phyloP scores from a whole-genome alignment of 495 filamentous ascomycete genomes.

The Penicilliopsis zonata region DNA sequence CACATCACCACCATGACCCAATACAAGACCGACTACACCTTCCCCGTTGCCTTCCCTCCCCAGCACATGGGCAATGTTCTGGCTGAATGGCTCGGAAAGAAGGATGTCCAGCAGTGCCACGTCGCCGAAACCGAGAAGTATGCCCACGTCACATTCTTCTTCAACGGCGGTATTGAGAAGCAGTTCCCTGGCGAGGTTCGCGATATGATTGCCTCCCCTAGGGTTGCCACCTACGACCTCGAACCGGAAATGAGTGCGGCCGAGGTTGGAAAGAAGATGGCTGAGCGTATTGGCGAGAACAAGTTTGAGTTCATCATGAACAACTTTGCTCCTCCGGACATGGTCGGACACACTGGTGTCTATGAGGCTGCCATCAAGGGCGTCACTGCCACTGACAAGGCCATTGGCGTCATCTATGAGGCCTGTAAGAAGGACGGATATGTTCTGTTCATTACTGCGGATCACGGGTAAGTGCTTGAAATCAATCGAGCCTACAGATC shows the following conservation, averaged over 20 bases:
- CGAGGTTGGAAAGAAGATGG: conserved; percentile 75
- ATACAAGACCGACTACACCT: conserved; percentile 93
- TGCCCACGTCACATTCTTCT: conserved; percentile 98
- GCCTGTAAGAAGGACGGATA: conserved; percentile 88
- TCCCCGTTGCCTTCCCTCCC: conserved; percentile 85
- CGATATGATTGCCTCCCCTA: conserved; percentile 59
- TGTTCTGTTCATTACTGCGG: conserved; percentile 83
- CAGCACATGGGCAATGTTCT: conserved; percentile 95
- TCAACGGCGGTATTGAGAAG: conserved; percentile 98
- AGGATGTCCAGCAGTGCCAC: conserved; percentile 83
- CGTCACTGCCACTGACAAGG: conserved; percentile 76
- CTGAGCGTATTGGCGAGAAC: conserved; percentile 65
- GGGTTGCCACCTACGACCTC: conserved; percentile 91
- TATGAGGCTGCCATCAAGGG: conserved; percentile 91
- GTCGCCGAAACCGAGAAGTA: conserved; percentile 99
- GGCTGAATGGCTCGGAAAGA: conserved; percentile 86
- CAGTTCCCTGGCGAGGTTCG: conserved; percentile 83
- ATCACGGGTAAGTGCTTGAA: conserved; percentile 71
- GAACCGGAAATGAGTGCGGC: conserved; percentile 94
- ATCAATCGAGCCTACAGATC: not conserved
- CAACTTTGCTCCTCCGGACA: conserved; percentile 98
- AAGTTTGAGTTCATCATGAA: conserved; percentile 97
- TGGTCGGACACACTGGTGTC: conserved; percentile 98
- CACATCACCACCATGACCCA: conserved; percentile 95
- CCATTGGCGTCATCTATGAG: conserved; percentile 84